These are phyloP conservation scores for Mallotus japonicus DNA, from an alignment of 441 rosid genomes.

Conservation along the genomic window DNA sequence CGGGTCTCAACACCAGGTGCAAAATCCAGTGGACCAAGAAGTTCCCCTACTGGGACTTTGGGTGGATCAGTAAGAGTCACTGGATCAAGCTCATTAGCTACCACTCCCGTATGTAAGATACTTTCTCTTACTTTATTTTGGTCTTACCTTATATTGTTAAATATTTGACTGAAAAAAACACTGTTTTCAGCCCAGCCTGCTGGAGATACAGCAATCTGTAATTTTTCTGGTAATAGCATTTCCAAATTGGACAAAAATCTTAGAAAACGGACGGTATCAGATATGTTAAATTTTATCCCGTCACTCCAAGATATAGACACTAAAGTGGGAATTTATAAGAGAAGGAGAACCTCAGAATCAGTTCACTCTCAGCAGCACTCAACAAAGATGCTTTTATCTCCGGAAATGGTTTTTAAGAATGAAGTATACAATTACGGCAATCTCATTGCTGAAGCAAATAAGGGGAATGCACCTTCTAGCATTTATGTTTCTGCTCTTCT, in stretches of 20 bases:
- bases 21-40: slow-evolving; percentile 52
- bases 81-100: slow-evolving; percentile 45
- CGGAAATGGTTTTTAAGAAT: slow-evolving; percentile 45
- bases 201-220: slow-evolving; percentile 40
- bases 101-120: slow-evolving; percentile 82
- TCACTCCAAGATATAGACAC: slow-evolving; percentile 65
- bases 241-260: slow-evolving; percentile 48
- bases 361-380: slow-evolving; percentile 41
- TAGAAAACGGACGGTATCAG: slow-evolving; percentile 66
- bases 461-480: slow-evolving; percentile 85
- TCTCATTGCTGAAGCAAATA: slow-evolving; percentile 91
- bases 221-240: slow-evolving; percentile 43
- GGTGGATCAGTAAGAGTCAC: slow-evolving; percentile 45
- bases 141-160: slow-evolving; percentile 18
- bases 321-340: slow-evolving; percentile 42
- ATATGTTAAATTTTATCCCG: slow-evolving; percentile 72
- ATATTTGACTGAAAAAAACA: slow-evolving; percentile 30
- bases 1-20: slow-evolving; percentile 41
- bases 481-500: slow-evolving; percentile 84
- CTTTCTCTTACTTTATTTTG: slow-evolving; percentile 30
- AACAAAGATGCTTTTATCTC: slow-evolving; percentile 39
- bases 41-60: slow-evolving; percentile 36
- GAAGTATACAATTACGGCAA: slow-evolving; percentile 66
- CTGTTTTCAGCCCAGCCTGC: slow-evolving; percentile 56
- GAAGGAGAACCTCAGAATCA: slow-evolving; percentile 48